Conservation (phyloP, 345 rosid species). For the Arabis alpina region DNA sequence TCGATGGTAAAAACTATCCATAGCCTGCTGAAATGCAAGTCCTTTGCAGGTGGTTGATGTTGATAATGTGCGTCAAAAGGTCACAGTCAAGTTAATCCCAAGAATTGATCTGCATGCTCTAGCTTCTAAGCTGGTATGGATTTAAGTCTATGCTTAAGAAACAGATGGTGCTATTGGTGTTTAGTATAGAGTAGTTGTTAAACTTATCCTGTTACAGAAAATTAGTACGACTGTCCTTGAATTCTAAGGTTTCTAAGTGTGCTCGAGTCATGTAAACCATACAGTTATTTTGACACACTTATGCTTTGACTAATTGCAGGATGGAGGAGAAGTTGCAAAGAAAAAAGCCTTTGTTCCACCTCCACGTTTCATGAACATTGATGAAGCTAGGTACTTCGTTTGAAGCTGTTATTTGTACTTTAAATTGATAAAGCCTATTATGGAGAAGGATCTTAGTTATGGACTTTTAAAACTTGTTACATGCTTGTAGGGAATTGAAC, state of each 20-base stretch:
- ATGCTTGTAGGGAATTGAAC: conserved; percentile 69
- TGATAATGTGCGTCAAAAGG: conserved; percentile 90
- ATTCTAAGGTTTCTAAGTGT: conserved; percentile 18
- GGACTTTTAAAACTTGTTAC: conserved; percentile 13
- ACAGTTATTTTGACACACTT: neutral
- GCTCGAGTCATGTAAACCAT: conserved; percentile 14
- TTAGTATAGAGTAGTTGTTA: conserved; percentile 16
- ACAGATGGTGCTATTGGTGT: conserved; percentile 11
- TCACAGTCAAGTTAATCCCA: conserved; percentile 89
- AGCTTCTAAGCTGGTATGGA: conserved; percentile 86
- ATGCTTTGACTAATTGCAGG: conserved; percentile 51
- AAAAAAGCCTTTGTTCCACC: conserved; percentile 96
- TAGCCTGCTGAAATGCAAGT: conserved; percentile 18
- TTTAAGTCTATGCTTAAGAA: neutral
- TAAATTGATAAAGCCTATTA: conserved; percentile 3
- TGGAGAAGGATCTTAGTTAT: conserved; percentile 24
- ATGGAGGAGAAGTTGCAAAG: conserved; percentile 80
- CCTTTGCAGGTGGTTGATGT: conserved; percentile 82
- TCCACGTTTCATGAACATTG: conserved; percentile 92
- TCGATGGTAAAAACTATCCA: neutral
- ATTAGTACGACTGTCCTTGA: neutral
- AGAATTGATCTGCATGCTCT: conserved; percentile 92
- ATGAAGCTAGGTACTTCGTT: conserved; percentile 84
- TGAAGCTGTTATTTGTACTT: conserved; percentile 7
- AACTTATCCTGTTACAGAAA: neutral